Conservation (phyloP, 495 filamentous ascomycete species). For the Talaromyces nanjingensis region DNA sequence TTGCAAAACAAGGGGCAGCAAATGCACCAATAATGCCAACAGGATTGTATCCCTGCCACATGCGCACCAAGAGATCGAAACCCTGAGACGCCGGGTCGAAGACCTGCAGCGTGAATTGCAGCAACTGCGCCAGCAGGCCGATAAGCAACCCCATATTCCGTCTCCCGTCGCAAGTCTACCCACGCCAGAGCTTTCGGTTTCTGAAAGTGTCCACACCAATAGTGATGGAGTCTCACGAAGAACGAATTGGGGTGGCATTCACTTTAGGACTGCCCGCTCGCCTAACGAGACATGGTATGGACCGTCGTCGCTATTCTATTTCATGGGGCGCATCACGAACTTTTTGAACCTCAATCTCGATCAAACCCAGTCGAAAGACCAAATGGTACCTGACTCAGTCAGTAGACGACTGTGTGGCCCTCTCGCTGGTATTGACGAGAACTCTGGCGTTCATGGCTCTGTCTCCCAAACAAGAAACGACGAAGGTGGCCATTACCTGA, state of each 20-base stretch:
- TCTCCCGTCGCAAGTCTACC: background rate
- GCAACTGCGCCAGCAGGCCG: background rate
- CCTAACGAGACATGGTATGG: constrained; percentile 20
- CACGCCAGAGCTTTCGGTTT: background rate
- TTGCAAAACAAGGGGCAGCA: constrained; percentile 27
- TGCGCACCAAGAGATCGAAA: constrained; percentile 35
- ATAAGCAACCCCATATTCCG: background rate
- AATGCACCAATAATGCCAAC: constrained; percentile 27
- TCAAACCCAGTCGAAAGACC: background rate
- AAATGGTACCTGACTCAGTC: background rate
- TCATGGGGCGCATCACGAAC: constrained; percentile 21
- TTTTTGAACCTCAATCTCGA: background rate
- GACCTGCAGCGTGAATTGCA: constrained; percentile 30
- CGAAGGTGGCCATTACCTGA: background rate
- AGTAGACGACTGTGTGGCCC: background rate
- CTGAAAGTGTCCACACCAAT: background rate
- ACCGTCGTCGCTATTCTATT: constrained; percentile 24
- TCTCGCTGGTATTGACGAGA: background rate
- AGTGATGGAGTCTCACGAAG: constrained; percentile 3
- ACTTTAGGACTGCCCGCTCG: constrained; percentile 12
- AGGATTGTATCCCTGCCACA: constrained; percentile 13
- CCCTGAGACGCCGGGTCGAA: constrained; percentile 26
- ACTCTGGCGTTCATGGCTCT: background rate
- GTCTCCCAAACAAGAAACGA: background rate
- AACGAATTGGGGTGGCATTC: constrained; percentile 20